Percentiles rank a stretch among this genome's conserved stretches.
Evolutionary conservation across 768 basidiomycete genomes (phyloP).

Genomic region (Grammothele lineata): DNA sequence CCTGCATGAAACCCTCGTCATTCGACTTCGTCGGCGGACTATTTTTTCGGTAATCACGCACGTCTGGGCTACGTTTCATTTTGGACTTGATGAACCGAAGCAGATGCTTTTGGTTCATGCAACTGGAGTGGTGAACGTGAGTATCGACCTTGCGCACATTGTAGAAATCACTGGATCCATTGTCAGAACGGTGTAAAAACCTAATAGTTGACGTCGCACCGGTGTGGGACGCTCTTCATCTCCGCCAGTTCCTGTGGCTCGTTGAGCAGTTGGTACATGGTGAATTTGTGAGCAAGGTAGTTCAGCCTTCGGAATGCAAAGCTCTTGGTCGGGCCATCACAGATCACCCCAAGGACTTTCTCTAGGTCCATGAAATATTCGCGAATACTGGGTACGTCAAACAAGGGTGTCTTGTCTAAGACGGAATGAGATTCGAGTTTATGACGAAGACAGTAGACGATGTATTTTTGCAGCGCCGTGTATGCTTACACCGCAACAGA

Average conservation of each 20-base stretch:
- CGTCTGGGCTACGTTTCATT: constrained; percentile 85
- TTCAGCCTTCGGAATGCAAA: constrained; percentile 90
- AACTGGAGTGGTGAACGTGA: constrained; percentile 96
- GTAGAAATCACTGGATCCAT: constrained; percentile 82
- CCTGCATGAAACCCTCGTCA: constrained; percentile 40
- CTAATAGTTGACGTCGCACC: constrained; percentile 37
- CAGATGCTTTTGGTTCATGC: constrained; percentile 99
- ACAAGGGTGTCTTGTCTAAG: constrained; percentile 49
- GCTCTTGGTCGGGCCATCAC: constrained; percentile 94
- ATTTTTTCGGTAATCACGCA: constrained; percentile 27
- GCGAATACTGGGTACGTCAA: constrained; percentile 77
- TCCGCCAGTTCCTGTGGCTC: constrained; percentile 92
- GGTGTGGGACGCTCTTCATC: constrained; percentile 91
- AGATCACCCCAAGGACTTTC: constrained; percentile 83
- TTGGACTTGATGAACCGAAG: constrained; percentile 98
- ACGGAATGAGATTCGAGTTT: constrained; percentile 14
- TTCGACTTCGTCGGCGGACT: too few relatives aligned
- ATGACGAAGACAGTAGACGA: too few relatives aligned
- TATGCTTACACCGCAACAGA: too few relatives aligned
- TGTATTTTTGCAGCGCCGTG: too few relatives aligned
- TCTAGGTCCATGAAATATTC: constrained; percentile 98
- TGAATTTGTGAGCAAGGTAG: constrained; percentile 91
- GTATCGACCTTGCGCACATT: constrained; percentile 98
- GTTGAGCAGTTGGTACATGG: constrained; percentile 87
- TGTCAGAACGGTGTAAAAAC: background rate